phyloP scores from a whole-genome alignment of 129 eudicot species.

The Saussurea involucrata region DNA sequence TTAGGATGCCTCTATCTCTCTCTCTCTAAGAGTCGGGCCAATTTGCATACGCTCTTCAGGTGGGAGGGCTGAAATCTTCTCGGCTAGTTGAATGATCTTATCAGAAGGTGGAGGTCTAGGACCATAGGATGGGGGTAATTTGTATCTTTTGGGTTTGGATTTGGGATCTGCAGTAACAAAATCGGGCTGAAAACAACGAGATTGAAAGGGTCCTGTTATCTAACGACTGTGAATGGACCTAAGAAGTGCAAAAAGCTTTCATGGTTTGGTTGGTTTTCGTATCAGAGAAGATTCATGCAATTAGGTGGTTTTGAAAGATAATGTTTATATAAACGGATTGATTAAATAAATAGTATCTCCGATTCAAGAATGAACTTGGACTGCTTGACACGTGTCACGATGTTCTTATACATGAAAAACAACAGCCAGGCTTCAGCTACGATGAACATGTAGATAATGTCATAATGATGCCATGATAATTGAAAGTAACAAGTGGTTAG shows the following conservation, averaged over 20 bases:
- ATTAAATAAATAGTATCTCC: not conserved
- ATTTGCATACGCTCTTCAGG: constrained; percentile 61
- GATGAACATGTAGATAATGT: not conserved
- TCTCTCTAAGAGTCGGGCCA: constrained; percentile 49
- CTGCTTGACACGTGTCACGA: not conserved
- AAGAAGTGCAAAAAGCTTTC: constrained; percentile 40
- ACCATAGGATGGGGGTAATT: constrained; percentile 56
- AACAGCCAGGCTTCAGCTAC: constrained; percentile 4
- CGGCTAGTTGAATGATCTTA: constrained; percentile 67
- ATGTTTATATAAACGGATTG: not conserved
- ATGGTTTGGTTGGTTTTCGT: constrained; percentile 28
- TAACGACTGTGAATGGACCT: constrained; percentile 29
- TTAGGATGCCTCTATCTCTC: constrained; percentile 51
- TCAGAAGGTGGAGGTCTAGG: constrained; percentile 79
- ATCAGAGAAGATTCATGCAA: constrained; percentile 9
- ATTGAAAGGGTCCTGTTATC: constrained; percentile 41
- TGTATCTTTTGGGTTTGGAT: constrained; percentile 57
- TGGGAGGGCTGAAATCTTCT: constrained; percentile 51
- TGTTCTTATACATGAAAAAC: constrained; percentile 27
- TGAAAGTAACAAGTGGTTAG: not conserved
- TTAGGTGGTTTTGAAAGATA: not conserved
- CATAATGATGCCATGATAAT: not conserved
- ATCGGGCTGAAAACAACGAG: constrained; percentile 64
- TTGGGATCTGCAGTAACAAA: constrained; percentile 52
- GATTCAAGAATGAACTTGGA: constrained; percentile 4